Base-by-base conservation (phyloP, 257 asterid genomes). In the Nyctanthes arbortristis region DNA sequence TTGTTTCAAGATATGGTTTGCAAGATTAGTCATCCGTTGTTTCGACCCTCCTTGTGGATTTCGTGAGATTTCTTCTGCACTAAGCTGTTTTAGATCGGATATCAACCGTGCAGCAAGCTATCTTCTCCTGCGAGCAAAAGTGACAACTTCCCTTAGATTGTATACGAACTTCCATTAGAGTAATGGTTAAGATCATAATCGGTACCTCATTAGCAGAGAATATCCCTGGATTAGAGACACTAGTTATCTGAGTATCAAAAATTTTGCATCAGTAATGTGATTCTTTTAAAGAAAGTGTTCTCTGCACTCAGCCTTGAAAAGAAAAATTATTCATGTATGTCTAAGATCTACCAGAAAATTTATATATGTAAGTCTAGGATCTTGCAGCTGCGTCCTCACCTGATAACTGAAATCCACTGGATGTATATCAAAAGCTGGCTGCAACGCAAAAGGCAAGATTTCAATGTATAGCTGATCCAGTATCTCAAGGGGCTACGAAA, bases 51-150 rank as follows among this genome's bases (percentile, higher is more conserved):
- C 96, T 58, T 70, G 86, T 29, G 95, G 87, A 79, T 89, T 88
- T 82, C 96, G 88, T 68, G 82, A 94, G 64, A 91, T 89, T 80
- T 91, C 99, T 83, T 82, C 99, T 5, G 97, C 97, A 75, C 97
- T 89, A 16, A 94, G 96, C 49, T 94, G 99, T 73, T 94, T 94
- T 35, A 91, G 84, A n/a, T n/a, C n/a, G n/a, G 66, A 91, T 84
- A 79, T 94, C 99, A 22, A 85, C 92, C 1, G 97, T 82, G 87
- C 93, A 80, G 80, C 93, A 88, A 75, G 95, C 96, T 64, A 94
- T 80, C 49, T 89, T 85, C 70, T 91, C 89, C 97, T 93, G 82
- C 52, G 70, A 78, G 64, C 72, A 28, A 39, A 65, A 61, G 74
- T n/a, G n/a, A n/a, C n/a, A n/a, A n/a, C n/a, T n/a, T n/a, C n/a